Conservation (phyloP, 2,329 filamentous ascomycete genomes). For the Aspergillus thermomutatus region DNA sequence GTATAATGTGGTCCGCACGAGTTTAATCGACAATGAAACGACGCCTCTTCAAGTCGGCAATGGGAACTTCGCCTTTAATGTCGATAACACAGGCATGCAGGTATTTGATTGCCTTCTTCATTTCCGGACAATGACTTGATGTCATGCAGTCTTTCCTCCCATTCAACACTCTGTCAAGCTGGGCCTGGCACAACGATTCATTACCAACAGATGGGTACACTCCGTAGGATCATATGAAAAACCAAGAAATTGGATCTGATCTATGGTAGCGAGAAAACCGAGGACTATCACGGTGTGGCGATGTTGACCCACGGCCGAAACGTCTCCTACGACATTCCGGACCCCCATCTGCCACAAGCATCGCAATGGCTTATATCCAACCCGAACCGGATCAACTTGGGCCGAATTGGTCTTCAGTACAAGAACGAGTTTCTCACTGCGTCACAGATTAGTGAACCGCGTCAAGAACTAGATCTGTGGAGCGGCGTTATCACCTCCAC, state of each 20-base stretch:
- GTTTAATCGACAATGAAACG: slow-evolving; percentile 10
- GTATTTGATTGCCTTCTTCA: background rate
- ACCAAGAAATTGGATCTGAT: background rate
- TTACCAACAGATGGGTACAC: slow-evolving; percentile 9
- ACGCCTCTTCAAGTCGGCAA: slow-evolving; percentile 15
- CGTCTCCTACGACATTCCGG: slow-evolving; percentile 14
- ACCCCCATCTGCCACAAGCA: slow-evolving; percentile 7
- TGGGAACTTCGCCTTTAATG: slow-evolving; percentile 15
- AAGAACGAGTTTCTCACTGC: background rate
- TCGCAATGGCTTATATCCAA: slow-evolving; percentile 15
- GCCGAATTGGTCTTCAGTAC: slow-evolving; percentile 11
- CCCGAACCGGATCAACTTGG: slow-evolving; percentile 14
- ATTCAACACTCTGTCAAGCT: slow-evolving; percentile 14
- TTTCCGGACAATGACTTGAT: background rate
- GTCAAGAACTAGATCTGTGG: slow-evolving; percentile 12
- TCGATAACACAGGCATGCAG: slow-evolving; percentile 16
- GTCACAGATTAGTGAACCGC: slow-evolving; percentile 1
- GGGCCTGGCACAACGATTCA: slow-evolving; percentile 16
- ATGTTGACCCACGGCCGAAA: slow-evolving; percentile 12
- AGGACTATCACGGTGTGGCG: slow-evolving; percentile 7
- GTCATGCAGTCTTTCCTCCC: slow-evolving; percentile 8
- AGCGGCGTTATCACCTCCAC: slow-evolving; percentile 10
- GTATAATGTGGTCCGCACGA: slow-evolving; percentile 12
- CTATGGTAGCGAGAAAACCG: slow-evolving; percentile 2
- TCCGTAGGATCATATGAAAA: too few relatives aligned